Percentiles rank a stretch among this genome's conserved stretches.
phyloP scores from a whole-genome alignment of 2,329 filamentous ascomycete species.

The Fusarium sp. region DNA sequence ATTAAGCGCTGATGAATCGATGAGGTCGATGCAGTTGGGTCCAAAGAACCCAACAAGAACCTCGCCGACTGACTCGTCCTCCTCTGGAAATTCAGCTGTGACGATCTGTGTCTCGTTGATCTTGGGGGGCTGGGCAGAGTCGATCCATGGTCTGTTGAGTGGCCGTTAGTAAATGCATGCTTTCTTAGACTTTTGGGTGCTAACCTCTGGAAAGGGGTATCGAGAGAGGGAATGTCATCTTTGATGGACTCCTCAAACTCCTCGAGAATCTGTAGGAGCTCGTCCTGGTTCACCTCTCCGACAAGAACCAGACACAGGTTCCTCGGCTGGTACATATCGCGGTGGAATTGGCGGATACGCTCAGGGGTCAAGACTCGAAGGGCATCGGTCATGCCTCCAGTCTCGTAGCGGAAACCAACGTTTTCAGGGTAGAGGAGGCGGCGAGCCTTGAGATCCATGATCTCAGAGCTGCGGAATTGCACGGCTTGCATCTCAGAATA shows the following conservation, averaged over 20 bases:
- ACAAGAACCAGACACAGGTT: constrained; percentile 92
- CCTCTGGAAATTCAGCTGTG: constrained; percentile 91
- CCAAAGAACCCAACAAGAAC: constrained; percentile 88
- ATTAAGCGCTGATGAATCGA: constrained; percentile 77
- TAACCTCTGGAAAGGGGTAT: constrained; percentile 78
- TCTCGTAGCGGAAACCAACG: constrained; percentile 95
- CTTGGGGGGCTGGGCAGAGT: constrained; percentile 80
- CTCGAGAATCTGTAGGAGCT: constrained; percentile 84
- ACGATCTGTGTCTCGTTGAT: constrained; percentile 79
- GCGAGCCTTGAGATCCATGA: constrained; percentile 87
- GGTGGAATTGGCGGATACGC: constrained; percentile 92
- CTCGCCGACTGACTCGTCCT: constrained; percentile 93
- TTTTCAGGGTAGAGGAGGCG: constrained; percentile 87
- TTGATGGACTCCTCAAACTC: constrained; percentile 89
- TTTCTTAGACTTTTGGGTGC: neutral
- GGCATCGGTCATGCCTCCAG: constrained; percentile 96
- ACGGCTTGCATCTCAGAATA: constrained; percentile 99
- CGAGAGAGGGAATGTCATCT: constrained; percentile 79
- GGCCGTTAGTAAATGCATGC: constrained; percentile 15
- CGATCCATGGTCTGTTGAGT: constrained; percentile 77
- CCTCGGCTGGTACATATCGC: constrained; percentile 97
- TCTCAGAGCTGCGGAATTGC: constrained; percentile 83
- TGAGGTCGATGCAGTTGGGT: constrained; percentile 78
- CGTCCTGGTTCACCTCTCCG: constrained; percentile 86
- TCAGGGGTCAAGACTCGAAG: constrained; percentile 87